Conservation (phyloP, 2,329 filamentous ascomycete genomes). For the Fusarium subglutinans region DNA sequence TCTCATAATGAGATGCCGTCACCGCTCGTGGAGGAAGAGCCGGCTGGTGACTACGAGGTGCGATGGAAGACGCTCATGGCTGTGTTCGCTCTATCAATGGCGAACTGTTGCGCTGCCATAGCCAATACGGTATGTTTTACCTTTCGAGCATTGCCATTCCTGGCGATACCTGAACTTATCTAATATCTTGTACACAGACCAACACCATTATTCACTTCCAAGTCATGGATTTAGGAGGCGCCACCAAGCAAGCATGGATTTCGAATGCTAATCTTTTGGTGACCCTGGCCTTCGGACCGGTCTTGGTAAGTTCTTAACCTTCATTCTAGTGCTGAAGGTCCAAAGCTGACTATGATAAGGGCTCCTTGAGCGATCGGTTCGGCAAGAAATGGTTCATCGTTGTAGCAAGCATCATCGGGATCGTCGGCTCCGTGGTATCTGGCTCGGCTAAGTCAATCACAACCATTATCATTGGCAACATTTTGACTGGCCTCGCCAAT, state of each 20-base stretch:
- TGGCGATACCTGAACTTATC: not conserved
- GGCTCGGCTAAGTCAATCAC: not conserved
- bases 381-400: not conserved
- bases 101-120: not conserved
- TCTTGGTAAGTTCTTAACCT: not conserved
- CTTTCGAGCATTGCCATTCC: fast-evolving
- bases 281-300: not conserved
- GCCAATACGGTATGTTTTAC: not conserved
- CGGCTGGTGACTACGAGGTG: not conserved
- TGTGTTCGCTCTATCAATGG: not conserved
- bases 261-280: not conserved
- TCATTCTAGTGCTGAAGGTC: fast-evolving
- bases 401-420: not conserved
- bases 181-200: not conserved
- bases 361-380: not conserved
- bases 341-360: not conserved
- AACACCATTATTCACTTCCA: not conserved
- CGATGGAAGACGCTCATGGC: not conserved
- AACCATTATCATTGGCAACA: not conserved
- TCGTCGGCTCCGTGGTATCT: not conserved
- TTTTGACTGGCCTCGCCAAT: not conserved
- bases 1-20: not conserved
- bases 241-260: not conserved
- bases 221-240: not conserved
- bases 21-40: not conserved